Percentiles rank a stretch among this genome's conserved stretches.
Evolutionary conservation across 306 rosid genomes (phyloP).

Genomic region (Spatholobus suberectus): DNA sequence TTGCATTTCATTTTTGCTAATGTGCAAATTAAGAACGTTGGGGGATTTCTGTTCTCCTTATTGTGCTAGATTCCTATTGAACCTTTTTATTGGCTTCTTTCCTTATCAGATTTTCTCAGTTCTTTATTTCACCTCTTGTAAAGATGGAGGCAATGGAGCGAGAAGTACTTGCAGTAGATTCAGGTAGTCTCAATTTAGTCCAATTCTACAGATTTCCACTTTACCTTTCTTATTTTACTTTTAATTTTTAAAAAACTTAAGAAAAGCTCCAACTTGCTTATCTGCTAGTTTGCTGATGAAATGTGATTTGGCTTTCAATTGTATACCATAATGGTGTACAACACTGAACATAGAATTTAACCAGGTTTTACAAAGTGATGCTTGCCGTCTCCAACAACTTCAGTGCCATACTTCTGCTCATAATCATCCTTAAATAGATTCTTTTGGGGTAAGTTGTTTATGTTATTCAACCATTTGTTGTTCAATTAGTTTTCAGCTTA

Average conservation of each 20-base stretch:
- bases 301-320: slow-evolving; percentile 43
- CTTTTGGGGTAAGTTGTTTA: slow-evolving; percentile 73
- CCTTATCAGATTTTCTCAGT: slow-evolving; percentile 83
- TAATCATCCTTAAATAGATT: slow-evolving; percentile 87
- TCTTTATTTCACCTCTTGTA: slow-evolving; percentile 93
- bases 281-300: slow-evolving; percentile 42
- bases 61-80: slow-evolving; percentile 35
- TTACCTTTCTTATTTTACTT: neutral
- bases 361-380: slow-evolving; percentile 87
- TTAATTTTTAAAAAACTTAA: neutral
- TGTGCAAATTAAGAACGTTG: neutral
- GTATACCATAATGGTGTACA: slow-evolving; percentile 48
- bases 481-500: slow-evolving; percentile 15
- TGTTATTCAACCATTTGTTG: slow-evolving; percentile 31
- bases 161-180: slow-evolving; percentile 96
- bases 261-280: slow-evolving; percentile 26
- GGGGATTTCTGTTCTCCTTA: slow-evolving; percentile 9
- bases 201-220: slow-evolving; percentile 19
- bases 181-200: slow-evolving; percentile 65
- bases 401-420: slow-evolving; percentile 82
- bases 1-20: slow-evolving; percentile 15
- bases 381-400: slow-evolving; percentile 92
- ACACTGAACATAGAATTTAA: slow-evolving; percentile 80
- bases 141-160: slow-evolving; percentile 95
- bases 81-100: slow-evolving; percentile 33